Evolutionary conservation across 495 filamentous ascomycete species (phyloP).

Genomic region (Hyaloscypha bicolor): DNA sequence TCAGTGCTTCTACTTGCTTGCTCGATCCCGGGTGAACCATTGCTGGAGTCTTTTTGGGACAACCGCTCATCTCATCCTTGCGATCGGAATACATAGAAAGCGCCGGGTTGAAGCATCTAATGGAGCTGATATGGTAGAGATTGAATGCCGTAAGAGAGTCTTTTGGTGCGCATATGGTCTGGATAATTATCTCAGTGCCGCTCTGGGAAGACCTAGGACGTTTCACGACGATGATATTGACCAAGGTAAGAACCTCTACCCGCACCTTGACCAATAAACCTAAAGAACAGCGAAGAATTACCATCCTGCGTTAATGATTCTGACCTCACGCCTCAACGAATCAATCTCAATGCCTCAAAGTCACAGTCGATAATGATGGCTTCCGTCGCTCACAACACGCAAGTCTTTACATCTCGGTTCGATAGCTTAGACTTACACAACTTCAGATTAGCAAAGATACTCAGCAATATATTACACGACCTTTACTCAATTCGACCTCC

Average conservation of each 20-base stretch:
- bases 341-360: slow-evolving; percentile 29
- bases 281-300: slow-evolving; percentile 33
- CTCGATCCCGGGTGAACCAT: slow-evolving; percentile 42
- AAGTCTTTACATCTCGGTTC: slow-evolving; percentile 6
- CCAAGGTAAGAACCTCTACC: slow-evolving; percentile 32
- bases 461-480: slow-evolving; percentile 46
- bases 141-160: slow-evolving; percentile 48
- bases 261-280: background rate
- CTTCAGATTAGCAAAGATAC: slow-evolving; percentile 42
- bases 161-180: slow-evolving; percentile 60
- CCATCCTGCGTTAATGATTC: slow-evolving; percentile 53
- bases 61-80: slow-evolving; percentile 36
- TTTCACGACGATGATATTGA: slow-evolving; percentile 56
- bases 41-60: slow-evolving; percentile 45
- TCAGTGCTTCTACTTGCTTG: slow-evolving; percentile 44
- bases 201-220: slow-evolving; percentile 55
- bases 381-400: slow-evolving; percentile 43
- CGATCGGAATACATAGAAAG: slow-evolving; percentile 39
- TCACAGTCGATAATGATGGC: slow-evolving; percentile 46
- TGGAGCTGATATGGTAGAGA: slow-evolving; percentile 29
- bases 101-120: background rate
- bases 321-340: slow-evolving; percentile 34
- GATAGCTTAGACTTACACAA: too few species aligned
- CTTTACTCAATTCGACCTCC: slow-evolving; percentile 51
- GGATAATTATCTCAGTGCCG: slow-evolving; percentile 58